phyloP scores from a whole-genome alignment of 2,329 filamentous ascomycete species.

The Septoria linicola region DNA sequence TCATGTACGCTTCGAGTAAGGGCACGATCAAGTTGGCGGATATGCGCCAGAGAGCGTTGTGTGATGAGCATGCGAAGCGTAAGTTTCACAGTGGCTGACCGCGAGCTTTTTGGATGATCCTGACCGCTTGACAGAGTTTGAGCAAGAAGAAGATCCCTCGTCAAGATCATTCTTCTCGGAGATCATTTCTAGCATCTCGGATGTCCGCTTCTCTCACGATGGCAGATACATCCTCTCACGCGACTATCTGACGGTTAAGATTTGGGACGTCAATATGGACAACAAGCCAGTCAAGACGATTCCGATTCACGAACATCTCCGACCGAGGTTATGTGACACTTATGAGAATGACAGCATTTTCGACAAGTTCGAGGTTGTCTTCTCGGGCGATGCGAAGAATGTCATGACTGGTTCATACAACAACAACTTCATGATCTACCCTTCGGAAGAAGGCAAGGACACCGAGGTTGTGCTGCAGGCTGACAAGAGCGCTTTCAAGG shows the following conservation, averaged over 20 bases:
- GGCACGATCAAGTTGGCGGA: slow-evolving; percentile 98
- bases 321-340: slow-evolving; percentile 91
- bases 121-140: slow-evolving; percentile 68
- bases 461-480: slow-evolving; percentile 96
- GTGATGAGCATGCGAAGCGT: slow-evolving; percentile 95
- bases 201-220: slow-evolving; percentile 95
- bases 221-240: slow-evolving; percentile 95
- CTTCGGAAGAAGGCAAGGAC: slow-evolving; percentile 91
- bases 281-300: slow-evolving; percentile 96
- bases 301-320: slow-evolving; percentile 94
- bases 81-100: slow-evolving; percentile 29
- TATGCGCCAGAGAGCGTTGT: slow-evolving; percentile 95
- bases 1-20: slow-evolving; percentile 99
- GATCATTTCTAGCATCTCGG: slow-evolving; percentile 98
- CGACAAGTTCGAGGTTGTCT: slow-evolving; percentile 99
- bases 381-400: slow-evolving; percentile 96
- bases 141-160: slow-evolving; percentile 96
- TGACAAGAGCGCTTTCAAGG: slow-evolving; percentile 99
- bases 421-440: slow-evolving; percentile 99
- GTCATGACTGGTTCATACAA: slow-evolving; percentile 99
- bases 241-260: slow-evolving; percentile 98
- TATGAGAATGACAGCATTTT: slow-evolving; percentile 99
- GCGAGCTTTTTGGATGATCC: slow-evolving; percentile 11
- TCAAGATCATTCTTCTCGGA: slow-evolving; percentile 99
- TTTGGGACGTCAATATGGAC: slow-evolving; percentile 99